Base-by-base conservation (phyloP, 768 basidiomycete species). In the Pulveroboletus sp. region DNA sequence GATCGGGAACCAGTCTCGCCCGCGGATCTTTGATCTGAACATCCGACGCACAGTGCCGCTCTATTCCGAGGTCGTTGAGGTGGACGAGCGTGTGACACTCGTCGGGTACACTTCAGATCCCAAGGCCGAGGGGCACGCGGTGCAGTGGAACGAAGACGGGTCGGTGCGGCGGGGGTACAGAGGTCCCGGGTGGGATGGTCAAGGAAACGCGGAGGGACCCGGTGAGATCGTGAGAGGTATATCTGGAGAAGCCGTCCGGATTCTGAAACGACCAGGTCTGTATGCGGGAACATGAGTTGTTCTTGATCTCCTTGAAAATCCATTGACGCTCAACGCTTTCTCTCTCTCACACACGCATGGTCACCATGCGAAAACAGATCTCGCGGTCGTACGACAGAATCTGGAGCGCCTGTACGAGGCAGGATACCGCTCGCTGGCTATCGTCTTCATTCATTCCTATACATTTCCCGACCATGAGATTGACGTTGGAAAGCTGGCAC, bases 51-150 rank as follows among this genome's bases (percentile, higher is more conserved):
- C 86, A 0, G 58, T 77, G 0, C 86, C 89, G 3, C 72, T 98
- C 6, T 98, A 94, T 66, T 80, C 82, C 11, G 73, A 77, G 6
- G 77, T 78, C 1, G 55, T 80, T 21, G 76, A 82, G 57, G 76
- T 85, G 0, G 92, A 95, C 57, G 95, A 98, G 70, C 85, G 95
- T 9, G 95, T 96, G 8, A 97, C 94, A 0, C 76, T 97, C 11
- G 88, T 94, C 0, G 94, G 93, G 15, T 97, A 89, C 61, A 91
- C 93, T 0, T 90, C 86, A 14, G 94, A 97, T 61, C 93, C 93
- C 0, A 66, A 84, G 45, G 80, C 85, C 0, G 89, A 85, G 49
- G 80, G 81, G 35, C 81, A 93, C 56, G 82, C 83, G 0, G 72
- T 94, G 6, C 74, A 83, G 57, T 97, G 94, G 59, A 79, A 86